These are phyloP conservation scores for Candida piceae DNA, from an alignment of 805 yeast species.

Conservation along the genomic window DNA sequence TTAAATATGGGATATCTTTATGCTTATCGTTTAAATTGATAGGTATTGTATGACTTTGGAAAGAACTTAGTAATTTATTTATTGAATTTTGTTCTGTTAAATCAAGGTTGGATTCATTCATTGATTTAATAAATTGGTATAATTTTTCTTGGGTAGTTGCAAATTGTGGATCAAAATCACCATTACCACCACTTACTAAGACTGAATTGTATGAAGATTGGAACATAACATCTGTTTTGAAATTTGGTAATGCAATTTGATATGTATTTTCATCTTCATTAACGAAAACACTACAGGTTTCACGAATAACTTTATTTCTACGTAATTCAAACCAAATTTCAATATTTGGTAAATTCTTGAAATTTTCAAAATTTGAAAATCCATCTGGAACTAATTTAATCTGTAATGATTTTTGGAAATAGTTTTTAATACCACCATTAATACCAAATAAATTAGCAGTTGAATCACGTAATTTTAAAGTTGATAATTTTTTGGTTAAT, in stretches of 20 bases:
- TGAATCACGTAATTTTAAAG: conserved; percentile 21
- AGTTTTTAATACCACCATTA: conserved; percentile 27
- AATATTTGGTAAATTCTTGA: conserved; percentile 24
- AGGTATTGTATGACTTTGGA: conserved; percentile 13
- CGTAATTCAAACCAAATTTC: conserved; percentile 28
- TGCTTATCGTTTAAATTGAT: conserved; percentile 7
- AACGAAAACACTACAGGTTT: conserved; percentile 21
- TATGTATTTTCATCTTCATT: conserved; percentile 26
- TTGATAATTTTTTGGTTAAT: conserved; percentile 18
- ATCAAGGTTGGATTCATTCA: conserved; percentile 19
- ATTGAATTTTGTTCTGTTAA: conserved; percentile 14
- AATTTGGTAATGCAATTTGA: conserved; percentile 22
- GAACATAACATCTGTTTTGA: conserved; percentile 26
- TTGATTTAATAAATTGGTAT: conserved; percentile 16
- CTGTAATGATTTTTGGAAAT: conserved; percentile 25
- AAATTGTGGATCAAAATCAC: conserved; percentile 10
- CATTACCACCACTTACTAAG: too few relatives aligned
- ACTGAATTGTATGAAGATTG: conserved; percentile 27
- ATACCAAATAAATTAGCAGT: conserved; percentile 23
- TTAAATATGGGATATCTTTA: conserved; percentile 14
- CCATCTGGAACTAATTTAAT: conserved; percentile 31
- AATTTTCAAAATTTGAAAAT: conserved; percentile 17
- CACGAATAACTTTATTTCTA: conserved; percentile 15
- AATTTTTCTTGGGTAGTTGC: conserved; percentile 17
- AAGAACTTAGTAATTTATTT: conserved; percentile 10